Percentiles rank a stretch among this genome's conserved stretches.
These are phyloP conservation scores for Miscanthus lutarioriparius DNA, from an alignment of 176 grass and related monocot genomes.

Conservation along the genomic window DNA sequence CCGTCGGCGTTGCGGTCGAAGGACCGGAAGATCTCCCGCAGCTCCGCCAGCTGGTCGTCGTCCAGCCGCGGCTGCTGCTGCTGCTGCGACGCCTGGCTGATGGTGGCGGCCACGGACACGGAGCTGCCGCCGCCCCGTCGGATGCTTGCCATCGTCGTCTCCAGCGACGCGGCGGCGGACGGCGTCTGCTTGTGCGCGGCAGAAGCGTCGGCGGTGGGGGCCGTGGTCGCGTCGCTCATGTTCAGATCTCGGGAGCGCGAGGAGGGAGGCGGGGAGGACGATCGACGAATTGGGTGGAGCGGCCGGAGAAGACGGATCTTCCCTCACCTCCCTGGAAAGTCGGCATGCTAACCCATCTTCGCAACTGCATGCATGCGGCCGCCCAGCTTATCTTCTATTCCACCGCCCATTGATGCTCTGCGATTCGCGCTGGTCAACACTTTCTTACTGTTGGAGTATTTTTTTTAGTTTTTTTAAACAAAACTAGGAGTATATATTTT, in stretches of 20 bases:
- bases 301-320: neutral
- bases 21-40: conserved; percentile 86
- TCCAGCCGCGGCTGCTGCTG: conserved; percentile 32
- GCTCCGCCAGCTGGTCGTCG: conserved; percentile 72
- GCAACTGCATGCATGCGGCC: no score
- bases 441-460: no score
- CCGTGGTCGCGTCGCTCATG: neutral
- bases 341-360: no score
- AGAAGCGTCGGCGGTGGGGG: neutral
- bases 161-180: neutral
- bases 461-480: no score
- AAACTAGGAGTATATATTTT: no score
- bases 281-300: neutral
- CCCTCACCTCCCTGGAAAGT: neutral
- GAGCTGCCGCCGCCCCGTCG: neutral
- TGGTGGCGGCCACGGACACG: neutral
- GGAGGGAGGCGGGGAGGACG: neutral
- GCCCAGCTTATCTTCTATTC: no score
- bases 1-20: conserved; percentile 93
- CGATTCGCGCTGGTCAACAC: no score
- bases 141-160: neutral
- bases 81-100: neutral
- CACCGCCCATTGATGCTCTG: no score
- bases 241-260: neutral
- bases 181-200: no score